These are phyloP conservation scores for Aspergillus persii DNA, from an alignment of 2,329 filamentous ascomycete species.

Conservation along the genomic window DNA sequence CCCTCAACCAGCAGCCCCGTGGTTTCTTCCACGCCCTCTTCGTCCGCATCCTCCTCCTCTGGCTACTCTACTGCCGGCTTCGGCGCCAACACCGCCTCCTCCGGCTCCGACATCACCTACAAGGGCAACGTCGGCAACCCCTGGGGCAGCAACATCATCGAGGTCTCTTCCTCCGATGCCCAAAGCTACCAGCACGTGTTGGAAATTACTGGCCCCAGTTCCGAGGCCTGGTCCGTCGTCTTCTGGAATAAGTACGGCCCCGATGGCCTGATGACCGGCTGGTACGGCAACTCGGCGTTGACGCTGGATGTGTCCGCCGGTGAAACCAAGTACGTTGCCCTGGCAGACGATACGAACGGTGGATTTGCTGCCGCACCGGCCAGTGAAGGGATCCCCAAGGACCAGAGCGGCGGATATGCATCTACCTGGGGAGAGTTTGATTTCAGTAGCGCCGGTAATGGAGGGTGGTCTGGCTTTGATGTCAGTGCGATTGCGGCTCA, in stretches of 20 bases:
- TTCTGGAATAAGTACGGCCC: slow-evolving; percentile 43
- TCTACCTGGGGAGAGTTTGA: slow-evolving; percentile 39
- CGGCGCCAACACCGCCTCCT: slow-evolving; percentile 26
- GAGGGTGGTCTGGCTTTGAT: slow-evolving; percentile 34
- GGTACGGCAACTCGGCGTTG: slow-evolving; percentile 35
- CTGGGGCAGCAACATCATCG: slow-evolving; percentile 42
- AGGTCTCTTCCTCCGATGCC: slow-evolving; percentile 31
- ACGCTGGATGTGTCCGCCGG: slow-evolving; percentile 31
- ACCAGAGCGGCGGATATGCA: slow-evolving; percentile 27
- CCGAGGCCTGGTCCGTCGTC: slow-evolving; percentile 34
- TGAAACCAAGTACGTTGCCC: slow-evolving; percentile 38
- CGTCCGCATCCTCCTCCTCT: slow-evolving; percentile 18
- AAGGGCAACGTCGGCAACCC: slow-evolving; percentile 39
- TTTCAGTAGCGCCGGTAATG: slow-evolving; percentile 28
- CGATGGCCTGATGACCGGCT: slow-evolving; percentile 33
- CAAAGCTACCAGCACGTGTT: slow-evolving; percentile 37
- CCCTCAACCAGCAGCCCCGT: slow-evolving; percentile 8
- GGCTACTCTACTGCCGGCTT: slow-evolving; percentile 33
- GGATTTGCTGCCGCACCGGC: slow-evolving; percentile 30
- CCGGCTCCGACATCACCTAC: slow-evolving; percentile 30
- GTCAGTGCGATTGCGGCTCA: slow-evolving; percentile 36
- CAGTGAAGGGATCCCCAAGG: slow-evolving; percentile 22
- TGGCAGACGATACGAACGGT: slow-evolving; percentile 36
- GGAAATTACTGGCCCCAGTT: slow-evolving; percentile 32
- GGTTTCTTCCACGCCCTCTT: slow-evolving; percentile 3